These are phyloP conservation scores for Lachnellula hyalina DNA, from an alignment of 2,329 filamentous ascomycete species.

Conservation along the genomic window DNA sequence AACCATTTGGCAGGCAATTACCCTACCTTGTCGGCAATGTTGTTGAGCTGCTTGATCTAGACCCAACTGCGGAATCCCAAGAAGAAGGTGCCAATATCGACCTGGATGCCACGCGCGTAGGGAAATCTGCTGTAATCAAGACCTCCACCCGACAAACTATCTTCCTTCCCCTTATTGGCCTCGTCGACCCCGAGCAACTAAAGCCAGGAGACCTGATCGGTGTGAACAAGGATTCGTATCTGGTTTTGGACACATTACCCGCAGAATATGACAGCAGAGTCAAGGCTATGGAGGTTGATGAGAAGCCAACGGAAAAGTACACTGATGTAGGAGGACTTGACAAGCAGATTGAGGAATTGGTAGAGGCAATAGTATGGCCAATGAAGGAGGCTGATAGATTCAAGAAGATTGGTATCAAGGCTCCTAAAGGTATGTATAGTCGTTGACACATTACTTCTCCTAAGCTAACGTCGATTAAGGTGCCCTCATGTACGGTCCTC, in stretches of 20 bases:
- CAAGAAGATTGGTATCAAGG: constrained; percentile 99
- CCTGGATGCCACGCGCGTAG: constrained; percentile 89
- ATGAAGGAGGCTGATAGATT: constrained; percentile 99
- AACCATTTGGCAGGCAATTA: constrained; percentile 63
- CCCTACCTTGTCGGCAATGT: constrained; percentile 98
- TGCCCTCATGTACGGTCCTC: constrained; percentile 95
- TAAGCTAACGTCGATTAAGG: constrained; percentile 47
- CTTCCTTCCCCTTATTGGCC: constrained; percentile 92
- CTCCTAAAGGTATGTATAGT: constrained; percentile 75
- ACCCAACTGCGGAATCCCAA: constrained; percentile 90
- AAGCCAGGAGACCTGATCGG: constrained; percentile 96
- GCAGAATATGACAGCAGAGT: constrained; percentile 98
- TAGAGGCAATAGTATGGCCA: constrained; percentile 97
- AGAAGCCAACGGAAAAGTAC: constrained; percentile 99
- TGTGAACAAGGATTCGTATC: constrained; percentile 98
- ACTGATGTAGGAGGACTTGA: constrained; percentile 94
- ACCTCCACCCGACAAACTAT: constrained; percentile 98
- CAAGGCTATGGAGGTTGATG: constrained; percentile 99
- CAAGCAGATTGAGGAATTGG: constrained; percentile 98
- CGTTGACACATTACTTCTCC: constrained; percentile 15
- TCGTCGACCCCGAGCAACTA: constrained; percentile 90
- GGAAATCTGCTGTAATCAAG: constrained; percentile 99
- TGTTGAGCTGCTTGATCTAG: constrained; percentile 92
- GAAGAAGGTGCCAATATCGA: constrained; percentile 99
- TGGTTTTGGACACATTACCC: constrained; percentile 91